A percentile compares a stretch with the other conserved stretches of the same genome.
Evolutionary conservation across 108 stramenopile species (phyloP).

Genomic region (Chaetoceros muelleri): DNA sequence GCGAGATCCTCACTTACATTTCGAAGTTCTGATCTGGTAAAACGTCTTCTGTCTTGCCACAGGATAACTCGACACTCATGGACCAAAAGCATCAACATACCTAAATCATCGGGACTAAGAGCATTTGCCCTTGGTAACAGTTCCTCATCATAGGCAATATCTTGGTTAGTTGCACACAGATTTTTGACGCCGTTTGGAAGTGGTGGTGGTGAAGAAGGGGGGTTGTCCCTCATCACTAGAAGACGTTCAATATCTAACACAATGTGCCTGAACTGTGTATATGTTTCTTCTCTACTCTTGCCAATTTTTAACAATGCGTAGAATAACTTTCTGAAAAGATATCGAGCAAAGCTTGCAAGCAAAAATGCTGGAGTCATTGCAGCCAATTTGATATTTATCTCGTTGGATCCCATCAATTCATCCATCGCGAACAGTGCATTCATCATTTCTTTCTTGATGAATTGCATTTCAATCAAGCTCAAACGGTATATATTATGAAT

Average conservation of each 20-base stretch:
- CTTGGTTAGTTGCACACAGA: neutral
- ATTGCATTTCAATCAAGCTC: conserved; percentile 88
- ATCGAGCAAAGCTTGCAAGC: conserved; percentile 31
- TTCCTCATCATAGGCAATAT: neutral
- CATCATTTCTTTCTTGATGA: conserved; percentile 86
- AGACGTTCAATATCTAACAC: conserved; percentile 79
- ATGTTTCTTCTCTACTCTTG: conserved; percentile 62
- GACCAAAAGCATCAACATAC: conserved; percentile 84
- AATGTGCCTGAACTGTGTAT: conserved; percentile 53
- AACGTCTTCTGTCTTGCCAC: conserved; percentile 65
- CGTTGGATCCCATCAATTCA: conserved; percentile 72
- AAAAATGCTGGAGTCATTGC: conserved; percentile 80
- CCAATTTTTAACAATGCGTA: conserved; percentile 67
- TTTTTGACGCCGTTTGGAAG: conserved; percentile 10
- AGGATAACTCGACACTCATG: conserved; percentile 73
- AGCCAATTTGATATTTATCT: conserved; percentile 81
- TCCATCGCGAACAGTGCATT: conserved; percentile 85
- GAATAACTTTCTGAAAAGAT: conserved; percentile 38
- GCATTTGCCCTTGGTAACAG: conserved; percentile 8
- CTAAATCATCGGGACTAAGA: conserved; percentile 60
- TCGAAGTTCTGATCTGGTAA: conserved; percentile 35
- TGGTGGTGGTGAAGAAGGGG: conserved; percentile 38
- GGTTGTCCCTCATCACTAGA: conserved; percentile 76
- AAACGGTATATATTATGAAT: conserved; percentile 68
- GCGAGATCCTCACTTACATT: conserved; percentile 78